Conservation (phyloP, 2,329 filamentous ascomycete species). For the Diaporthe velutina region DNA sequence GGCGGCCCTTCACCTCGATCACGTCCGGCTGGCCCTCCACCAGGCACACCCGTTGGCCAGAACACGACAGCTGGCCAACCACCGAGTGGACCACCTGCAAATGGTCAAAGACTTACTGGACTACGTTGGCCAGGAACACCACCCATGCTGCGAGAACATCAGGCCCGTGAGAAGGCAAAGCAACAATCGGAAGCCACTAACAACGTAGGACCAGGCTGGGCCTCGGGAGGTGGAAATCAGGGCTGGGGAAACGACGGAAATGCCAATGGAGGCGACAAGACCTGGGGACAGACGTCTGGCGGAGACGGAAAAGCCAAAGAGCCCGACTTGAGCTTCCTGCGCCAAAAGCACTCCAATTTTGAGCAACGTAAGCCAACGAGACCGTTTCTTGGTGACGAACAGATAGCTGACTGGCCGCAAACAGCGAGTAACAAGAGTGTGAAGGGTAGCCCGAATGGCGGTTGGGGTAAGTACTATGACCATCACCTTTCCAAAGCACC, state of each 20-base stretch:
- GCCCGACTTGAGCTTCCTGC: not conserved
- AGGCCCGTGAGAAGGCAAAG: conserved; percentile 1
- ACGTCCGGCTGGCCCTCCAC: conserved; percentile 10
- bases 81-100: conserved; percentile 1
- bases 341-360: conserved; percentile 1
- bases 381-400: not conserved
- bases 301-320: not conserved
- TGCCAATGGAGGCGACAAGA: not conserved
- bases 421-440: conserved; percentile 27
- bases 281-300: not conserved
- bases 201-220: conserved; percentile 29
- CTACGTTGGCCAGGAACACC: conserved; percentile 11
- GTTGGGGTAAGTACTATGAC: conserved; percentile 21
- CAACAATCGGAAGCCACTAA: conserved; percentile 19
- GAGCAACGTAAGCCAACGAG: conserved; percentile 14
- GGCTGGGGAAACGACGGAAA: conserved; percentile 17
- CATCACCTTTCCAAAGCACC: not conserved
- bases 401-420: conserved; percentile 3
- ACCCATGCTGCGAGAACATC: conserved; percentile 1
- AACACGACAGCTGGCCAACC: not conserved
- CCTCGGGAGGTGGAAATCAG: conserved; percentile 2
- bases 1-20: not conserved
- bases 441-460: conserved; percentile 28
- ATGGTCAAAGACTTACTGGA: conserved; percentile 29
- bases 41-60: conserved; percentile 2